Evolutionary conservation across 805 yeast genomes (phyloP).

Genomic region (Starmerella geochares): DNA sequence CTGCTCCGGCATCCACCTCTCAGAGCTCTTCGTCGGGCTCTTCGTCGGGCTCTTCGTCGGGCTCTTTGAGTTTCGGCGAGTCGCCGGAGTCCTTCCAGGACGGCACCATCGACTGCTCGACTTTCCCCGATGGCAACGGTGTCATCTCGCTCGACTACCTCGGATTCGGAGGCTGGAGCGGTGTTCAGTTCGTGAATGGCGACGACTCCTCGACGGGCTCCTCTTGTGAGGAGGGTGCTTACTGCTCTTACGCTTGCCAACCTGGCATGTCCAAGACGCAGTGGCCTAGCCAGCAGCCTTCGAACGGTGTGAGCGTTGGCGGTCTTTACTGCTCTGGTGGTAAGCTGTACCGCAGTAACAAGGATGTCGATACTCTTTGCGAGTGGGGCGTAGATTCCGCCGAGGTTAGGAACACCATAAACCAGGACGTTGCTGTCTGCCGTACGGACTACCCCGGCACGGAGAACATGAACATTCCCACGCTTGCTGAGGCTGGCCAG

Average conservation of each 20-base stretch:
- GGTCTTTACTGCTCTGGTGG: conserved; percentile 83
- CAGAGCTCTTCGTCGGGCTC: conserved; percentile 29
- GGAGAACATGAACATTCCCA: conserved; percentile 96
- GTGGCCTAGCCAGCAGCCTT: conserved; percentile 86
- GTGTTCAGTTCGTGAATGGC: conserved; percentile 49
- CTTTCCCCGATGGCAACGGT: conserved; percentile 75
- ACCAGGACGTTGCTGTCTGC: conserved; percentile 72
- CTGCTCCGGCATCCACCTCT: conserved; percentile 29
- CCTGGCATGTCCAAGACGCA: conserved; percentile 98
- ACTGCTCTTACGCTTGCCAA: conserved; percentile 97
- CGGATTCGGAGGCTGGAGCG: conserved; percentile 76
- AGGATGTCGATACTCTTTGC: conserved; percentile 60
- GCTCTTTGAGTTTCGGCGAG: conserved; percentile 41
- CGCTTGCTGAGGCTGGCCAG: conserved; percentile 61
- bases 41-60: conserved; percentile 30
- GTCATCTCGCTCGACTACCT: conserved; percentile 63
- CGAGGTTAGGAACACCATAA: conserved; percentile 52
- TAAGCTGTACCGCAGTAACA: conserved; percentile 70
- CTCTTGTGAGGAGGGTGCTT: conserved; percentile 74
- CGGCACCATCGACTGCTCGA: conserved; percentile 56
- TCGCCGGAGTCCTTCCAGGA: conserved; percentile 61
- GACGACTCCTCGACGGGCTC: conserved; percentile 51
- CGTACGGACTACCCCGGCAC: conserved; percentile 99
- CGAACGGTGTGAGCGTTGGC: conserved; percentile 84
- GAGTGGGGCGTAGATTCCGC: conserved; percentile 76